phyloP scores from a whole-genome alignment of 2,329 filamentous ascomycete species.

The Cercospora zeina region DNA sequence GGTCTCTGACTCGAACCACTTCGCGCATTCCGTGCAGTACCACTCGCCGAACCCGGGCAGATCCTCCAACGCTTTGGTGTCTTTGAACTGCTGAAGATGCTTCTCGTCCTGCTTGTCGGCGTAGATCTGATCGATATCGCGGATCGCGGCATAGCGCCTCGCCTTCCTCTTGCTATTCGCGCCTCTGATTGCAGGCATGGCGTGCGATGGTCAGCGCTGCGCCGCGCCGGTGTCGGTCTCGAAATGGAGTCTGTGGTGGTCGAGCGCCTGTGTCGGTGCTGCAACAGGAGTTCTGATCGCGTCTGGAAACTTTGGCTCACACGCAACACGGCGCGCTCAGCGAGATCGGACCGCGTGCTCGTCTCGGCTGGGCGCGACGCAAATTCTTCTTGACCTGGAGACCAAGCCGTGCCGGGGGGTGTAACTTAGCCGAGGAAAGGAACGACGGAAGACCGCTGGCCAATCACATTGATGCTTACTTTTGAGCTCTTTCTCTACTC shows the following conservation, averaged over 20 bases:
- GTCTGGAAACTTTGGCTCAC: conserved; percentile 9
- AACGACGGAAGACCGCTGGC: conserved; percentile 1
- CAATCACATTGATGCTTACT: conserved; percentile 15
- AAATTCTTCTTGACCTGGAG: conserved; percentile 22
- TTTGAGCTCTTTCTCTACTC: conserved; percentile 20
- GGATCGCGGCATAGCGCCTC: conserved; percentile 49
- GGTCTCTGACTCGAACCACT: conserved; percentile 87
- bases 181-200: conserved; percentile 54
- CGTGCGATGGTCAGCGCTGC: conserved; percentile 21
- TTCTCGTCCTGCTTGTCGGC: conserved; percentile 75
- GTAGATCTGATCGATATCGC: conserved; percentile 90
- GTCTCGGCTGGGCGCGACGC: conserved; percentile 13
- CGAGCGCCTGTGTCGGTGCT: conserved; percentile 11
- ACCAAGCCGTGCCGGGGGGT: conserved; percentile 11
- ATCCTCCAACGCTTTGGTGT: conserved; percentile 78
- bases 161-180: conserved; percentile 53
- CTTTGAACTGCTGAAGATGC: conserved; percentile 77
- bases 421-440: conserved; percentile 17
- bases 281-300: background rate
- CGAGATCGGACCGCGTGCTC: conserved; percentile 13
- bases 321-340: background rate
- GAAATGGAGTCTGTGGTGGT: conserved; percentile 1
- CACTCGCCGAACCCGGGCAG: conserved; percentile 80
- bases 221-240: conserved; percentile 21
- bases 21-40: conserved; percentile 92